Conservation (phyloP, 2,329 filamentous ascomycete species). For the Xylaria sp. region DNA sequence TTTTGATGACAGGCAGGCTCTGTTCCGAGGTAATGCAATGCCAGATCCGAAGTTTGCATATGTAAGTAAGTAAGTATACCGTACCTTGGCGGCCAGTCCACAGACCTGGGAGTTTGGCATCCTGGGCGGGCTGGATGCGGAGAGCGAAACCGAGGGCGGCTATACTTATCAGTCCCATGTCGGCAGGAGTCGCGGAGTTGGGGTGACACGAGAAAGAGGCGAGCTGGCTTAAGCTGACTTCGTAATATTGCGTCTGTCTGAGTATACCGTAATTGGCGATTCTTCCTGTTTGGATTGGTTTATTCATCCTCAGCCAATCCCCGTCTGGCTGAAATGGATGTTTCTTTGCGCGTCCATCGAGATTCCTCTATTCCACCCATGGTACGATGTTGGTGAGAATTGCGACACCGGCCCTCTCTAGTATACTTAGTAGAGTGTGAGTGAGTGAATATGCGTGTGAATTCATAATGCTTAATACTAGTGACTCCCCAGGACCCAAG, state of each 20-base stretch:
- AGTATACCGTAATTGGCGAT: not conserved
- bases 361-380: slow-evolving; percentile 3
- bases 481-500: not conserved
- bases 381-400: slow-evolving; percentile 30
- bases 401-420: slow-evolving; percentile 19
- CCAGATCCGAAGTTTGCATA: slow-evolving; percentile 39
- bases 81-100: slow-evolving; percentile 36
- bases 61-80: slow-evolving; percentile 19
- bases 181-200: not conserved
- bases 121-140: slow-evolving; percentile 21
- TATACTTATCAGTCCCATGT: slow-evolving; percentile 15
- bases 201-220: slow-evolving; percentile 19
- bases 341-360: slow-evolving; percentile 11
- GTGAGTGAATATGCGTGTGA: not conserved
- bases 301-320: not conserved
- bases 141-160: slow-evolving; percentile 29
- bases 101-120: slow-evolving; percentile 31
- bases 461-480: not conserved
- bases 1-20: slow-evolving; percentile 12
- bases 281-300: slow-evolving; percentile 16
- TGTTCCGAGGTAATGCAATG: slow-evolving; percentile 33
- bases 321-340: slow-evolving; percentile 1
- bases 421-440: not conserved
- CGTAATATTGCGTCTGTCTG: slow-evolving; percentile 4
- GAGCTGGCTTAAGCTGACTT: slow-evolving; percentile 10